These are phyloP conservation scores for Dendrobium officinale DNA, from an alignment of 106 monocot genomes.

Conservation along the genomic window DNA sequence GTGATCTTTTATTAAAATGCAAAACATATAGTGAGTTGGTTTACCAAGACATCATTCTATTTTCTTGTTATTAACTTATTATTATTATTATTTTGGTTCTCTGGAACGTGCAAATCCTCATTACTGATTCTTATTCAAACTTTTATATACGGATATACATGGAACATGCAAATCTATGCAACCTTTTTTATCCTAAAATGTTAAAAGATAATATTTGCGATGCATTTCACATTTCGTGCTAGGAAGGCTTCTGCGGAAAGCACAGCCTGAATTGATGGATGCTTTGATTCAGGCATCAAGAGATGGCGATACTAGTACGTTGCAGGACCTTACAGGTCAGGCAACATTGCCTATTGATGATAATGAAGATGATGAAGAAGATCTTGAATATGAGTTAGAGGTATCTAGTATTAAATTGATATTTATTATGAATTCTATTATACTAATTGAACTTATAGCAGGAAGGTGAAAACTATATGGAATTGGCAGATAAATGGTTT, in stretches of 20 bases:
- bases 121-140: neutral
- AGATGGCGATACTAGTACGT: conserved; percentile 53
- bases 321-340: conserved; percentile 34
- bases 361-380: conserved; percentile 38
- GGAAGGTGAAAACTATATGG: conserved; percentile 32
- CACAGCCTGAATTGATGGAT: conserved; percentile 88
- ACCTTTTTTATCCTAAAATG: neutral
- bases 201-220: neutral
- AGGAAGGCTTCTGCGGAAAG: conserved; percentile 81
- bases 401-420: conserved; percentile 7
- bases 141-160: neutral
- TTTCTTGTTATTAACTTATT: neutral
- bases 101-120: neutral
- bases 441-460: conserved; percentile 11
- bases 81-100: neutral
- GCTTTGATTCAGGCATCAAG: conserved; percentile 80
- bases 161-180: neutral
- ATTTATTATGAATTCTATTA: neutral
- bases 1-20: no score
- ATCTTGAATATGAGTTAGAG: conserved; percentile 24
- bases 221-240: conserved; percentile 5
- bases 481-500: conserved; percentile 72
- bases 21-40: neutral
- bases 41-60: neutral
- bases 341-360: conserved; percentile 28